Evolutionary conservation across 352 stramenopile species (phyloP).

Genomic region (Globisporangium barbulae): DNA sequence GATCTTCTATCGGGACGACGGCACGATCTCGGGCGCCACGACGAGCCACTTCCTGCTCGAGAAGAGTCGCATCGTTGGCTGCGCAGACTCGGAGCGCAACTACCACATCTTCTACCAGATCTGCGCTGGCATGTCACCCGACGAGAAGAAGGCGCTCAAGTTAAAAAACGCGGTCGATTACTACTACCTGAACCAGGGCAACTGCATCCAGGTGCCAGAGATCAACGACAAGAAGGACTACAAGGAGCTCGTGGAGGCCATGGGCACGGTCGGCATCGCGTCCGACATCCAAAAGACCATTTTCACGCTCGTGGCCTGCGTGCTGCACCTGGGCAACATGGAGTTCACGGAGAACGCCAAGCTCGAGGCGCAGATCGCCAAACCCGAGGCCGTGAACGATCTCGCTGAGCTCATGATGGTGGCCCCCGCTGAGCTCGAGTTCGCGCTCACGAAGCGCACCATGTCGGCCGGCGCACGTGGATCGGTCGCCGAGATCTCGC

Average conservation of each 20-base stretch:
- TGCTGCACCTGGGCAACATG: slow-evolving; percentile 98
- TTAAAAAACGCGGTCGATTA: slow-evolving; percentile 89
- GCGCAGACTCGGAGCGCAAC: slow-evolving; percentile 93
- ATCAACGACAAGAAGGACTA: slow-evolving; percentile 96
- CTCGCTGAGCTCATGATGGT: slow-evolving; percentile 87
- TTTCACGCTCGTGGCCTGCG: slow-evolving; percentile 94
- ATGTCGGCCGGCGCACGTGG: slow-evolving; percentile 85
- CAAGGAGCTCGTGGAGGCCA: slow-evolving; percentile 91
- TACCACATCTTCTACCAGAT: slow-evolving; percentile 99
- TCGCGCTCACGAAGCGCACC: slow-evolving; percentile 86
- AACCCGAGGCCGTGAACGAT: slow-evolving; percentile 63
- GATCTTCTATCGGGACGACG: slow-evolving; percentile 91
- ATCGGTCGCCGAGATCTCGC: slow-evolving; percentile 81
- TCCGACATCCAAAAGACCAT: slow-evolving; percentile 91
- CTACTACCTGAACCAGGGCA: slow-evolving; percentile 92
- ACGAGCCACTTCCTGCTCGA: slow-evolving; percentile 98
- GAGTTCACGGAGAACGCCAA: slow-evolving; percentile 88
- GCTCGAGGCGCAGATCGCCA: slow-evolving; percentile 68
- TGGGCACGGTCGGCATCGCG: slow-evolving; percentile 89
- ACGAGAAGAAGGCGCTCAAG: slow-evolving; percentile 72
- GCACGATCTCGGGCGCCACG: slow-evolving; percentile 89
- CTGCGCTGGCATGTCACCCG: slow-evolving; percentile 71
- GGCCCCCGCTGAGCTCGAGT: slow-evolving; percentile 75
- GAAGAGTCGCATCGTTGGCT: slow-evolving; percentile 95
- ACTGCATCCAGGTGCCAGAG: slow-evolving; percentile 90